These are phyloP conservation scores for Nitzschia sp. DNA, from an alignment of 108 stramenopile genomes.

Conservation along the genomic window DNA sequence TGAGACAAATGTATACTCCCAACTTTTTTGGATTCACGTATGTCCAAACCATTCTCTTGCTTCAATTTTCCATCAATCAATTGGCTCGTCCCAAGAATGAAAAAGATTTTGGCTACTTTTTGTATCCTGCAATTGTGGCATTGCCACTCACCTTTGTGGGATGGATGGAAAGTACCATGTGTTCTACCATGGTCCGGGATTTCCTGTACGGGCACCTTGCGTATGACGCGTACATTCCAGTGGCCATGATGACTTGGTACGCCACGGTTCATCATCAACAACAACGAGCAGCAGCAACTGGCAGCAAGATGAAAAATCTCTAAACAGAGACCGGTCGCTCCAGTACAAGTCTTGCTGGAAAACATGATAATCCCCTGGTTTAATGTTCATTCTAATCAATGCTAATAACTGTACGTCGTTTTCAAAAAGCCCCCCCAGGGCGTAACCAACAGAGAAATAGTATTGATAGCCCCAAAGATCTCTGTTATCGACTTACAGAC, in stretches of 20 bases:
- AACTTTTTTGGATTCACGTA: constrained; percentile 1
- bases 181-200: constrained; percentile 19
- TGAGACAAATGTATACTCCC: not conserved
- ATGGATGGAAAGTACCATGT: constrained; percentile 40
- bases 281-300: not conserved
- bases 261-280: not conserved
- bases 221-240: constrained; percentile 26
- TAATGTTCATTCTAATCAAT: too few species aligned
- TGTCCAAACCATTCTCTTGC: constrained; percentile 27
- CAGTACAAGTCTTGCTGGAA: too few species aligned
- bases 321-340: too few species aligned
- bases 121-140: constrained; percentile 19
- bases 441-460: too few species aligned
- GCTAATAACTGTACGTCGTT: too few species aligned
- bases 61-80: constrained; percentile 26
- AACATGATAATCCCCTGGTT: too few species aligned
- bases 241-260: not conserved
- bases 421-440: too few species aligned
- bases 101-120: constrained; percentile 24
- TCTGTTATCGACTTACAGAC: too few species aligned
- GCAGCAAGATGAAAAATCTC: too few species aligned
- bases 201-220: constrained; percentile 21
- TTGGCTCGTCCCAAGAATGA: constrained; percentile 11
- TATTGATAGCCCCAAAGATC: too few species aligned
- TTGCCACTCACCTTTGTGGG: constrained; percentile 20